phyloP scores from a whole-genome alignment of 805 yeast genomes.

The Komagataella pseudopastoris region DNA sequence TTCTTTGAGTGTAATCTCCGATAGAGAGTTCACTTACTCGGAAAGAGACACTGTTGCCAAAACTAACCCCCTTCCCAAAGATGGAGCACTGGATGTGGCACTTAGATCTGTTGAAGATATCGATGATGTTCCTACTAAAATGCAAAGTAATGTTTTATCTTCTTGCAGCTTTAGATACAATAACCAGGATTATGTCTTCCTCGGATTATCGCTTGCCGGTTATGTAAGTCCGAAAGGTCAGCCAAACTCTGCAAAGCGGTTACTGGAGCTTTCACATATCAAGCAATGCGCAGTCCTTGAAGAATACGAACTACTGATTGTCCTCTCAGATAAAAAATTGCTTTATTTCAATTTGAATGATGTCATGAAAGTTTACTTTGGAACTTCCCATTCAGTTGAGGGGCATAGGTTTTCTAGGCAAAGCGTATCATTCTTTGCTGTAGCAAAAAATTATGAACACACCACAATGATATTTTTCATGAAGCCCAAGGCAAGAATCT shows the following conservation, averaged over 20 bases:
- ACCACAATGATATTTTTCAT: slow-evolving; percentile 43
- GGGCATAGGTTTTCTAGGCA: slow-evolving; percentile 37
- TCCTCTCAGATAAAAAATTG: slow-evolving; percentile 45
- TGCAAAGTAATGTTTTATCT: slow-evolving; percentile 25
- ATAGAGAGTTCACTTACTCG: neutral
- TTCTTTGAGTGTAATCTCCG: neutral
- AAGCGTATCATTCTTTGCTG: slow-evolving; percentile 44
- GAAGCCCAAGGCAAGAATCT: slow-evolving; percentile 33
- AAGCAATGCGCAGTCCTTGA: slow-evolving; percentile 49
- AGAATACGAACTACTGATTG: slow-evolving; percentile 38
- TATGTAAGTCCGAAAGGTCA: slow-evolving; percentile 32
- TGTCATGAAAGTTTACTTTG: slow-evolving; percentile 44
- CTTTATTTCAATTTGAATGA: slow-evolving; percentile 52
- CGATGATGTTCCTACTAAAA: slow-evolving; percentile 4
- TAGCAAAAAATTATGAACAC: slow-evolving; percentile 52
- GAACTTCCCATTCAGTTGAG: slow-evolving; percentile 22
- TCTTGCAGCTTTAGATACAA: slow-evolving; percentile 31
- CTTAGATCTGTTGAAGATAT: neutral
- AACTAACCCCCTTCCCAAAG: neutral
- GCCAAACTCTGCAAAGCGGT: slow-evolving; percentile 40
- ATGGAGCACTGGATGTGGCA: neutral
- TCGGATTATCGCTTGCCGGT: slow-evolving; percentile 56
- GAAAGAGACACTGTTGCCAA: neutral
- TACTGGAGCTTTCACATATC: slow-evolving; percentile 37
- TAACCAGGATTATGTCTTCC: slow-evolving; percentile 29